phyloP scores from a whole-genome alignment of 805 yeast species.

The Ogataea neopini region DNA sequence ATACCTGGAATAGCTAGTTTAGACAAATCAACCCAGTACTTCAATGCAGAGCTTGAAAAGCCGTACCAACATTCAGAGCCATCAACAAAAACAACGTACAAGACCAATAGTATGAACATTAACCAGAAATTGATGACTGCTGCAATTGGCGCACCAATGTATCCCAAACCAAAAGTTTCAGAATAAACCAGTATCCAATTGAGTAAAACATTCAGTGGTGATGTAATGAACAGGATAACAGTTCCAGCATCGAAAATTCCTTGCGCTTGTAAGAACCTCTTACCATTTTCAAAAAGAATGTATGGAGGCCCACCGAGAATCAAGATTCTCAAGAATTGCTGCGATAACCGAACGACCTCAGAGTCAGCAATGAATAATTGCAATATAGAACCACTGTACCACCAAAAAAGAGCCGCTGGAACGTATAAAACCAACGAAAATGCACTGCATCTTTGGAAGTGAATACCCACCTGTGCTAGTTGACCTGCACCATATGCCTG shows the following conservation, averaged over 20 bases:
- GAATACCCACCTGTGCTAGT: slow-evolving; percentile 62
- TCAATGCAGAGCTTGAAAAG: slow-evolving; percentile 36
- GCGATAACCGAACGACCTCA: slow-evolving; percentile 51
- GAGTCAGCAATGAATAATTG: slow-evolving; percentile 46
- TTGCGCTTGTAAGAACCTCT: slow-evolving; percentile 74
- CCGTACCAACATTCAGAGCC: slow-evolving; percentile 77
- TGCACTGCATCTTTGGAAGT: slow-evolving; percentile 65
- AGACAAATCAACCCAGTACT: slow-evolving; percentile 42
- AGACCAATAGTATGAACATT: slow-evolving; percentile 57
- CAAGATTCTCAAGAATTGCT: slow-evolving; percentile 54
- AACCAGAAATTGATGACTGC: slow-evolving; percentile 71
- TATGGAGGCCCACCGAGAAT: slow-evolving; percentile 74
- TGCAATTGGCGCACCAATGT: slow-evolving; percentile 74
- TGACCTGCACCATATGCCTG: slow-evolving; percentile 76
- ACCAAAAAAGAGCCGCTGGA: slow-evolving; percentile 66
- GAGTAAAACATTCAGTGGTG: slow-evolving; percentile 67
- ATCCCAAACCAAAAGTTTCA: slow-evolving; percentile 58
- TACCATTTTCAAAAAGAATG: slow-evolving; percentile 68
- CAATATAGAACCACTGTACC: slow-evolving; percentile 52
- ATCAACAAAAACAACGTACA: slow-evolving; percentile 58
- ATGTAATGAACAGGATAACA: slow-evolving; percentile 62
- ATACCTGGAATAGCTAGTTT: slow-evolving; percentile 54
- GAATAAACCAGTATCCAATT: slow-evolving; percentile 72
- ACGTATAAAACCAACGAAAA: slow-evolving; percentile 58
- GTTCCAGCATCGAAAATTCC: slow-evolving; percentile 82